Conservation (phyloP, 2,329 filamentous ascomycete species). For the Nemania diffusa region DNA sequence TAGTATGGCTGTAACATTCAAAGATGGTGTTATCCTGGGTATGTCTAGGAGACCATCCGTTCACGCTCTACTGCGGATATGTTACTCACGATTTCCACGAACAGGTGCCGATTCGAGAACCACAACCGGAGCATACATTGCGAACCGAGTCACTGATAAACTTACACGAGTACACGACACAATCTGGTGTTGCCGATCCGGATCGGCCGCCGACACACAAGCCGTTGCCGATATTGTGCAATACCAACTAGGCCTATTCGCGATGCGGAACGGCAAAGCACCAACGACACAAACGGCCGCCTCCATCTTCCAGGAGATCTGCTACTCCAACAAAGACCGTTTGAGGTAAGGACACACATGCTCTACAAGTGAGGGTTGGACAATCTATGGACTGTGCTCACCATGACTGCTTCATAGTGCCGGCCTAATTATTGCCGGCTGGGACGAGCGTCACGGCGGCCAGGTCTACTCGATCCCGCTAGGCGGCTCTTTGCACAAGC, state of each 20-base stretch:
- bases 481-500: conserved; percentile 97
- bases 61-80: neutral
- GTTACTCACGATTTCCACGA: conserved; percentile 30
- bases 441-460: conserved; percentile 92
- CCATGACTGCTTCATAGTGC: conserved; percentile 67
- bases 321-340: conserved; percentile 96
- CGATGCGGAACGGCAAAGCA: conserved; percentile 86
- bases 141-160: conserved; percentile 99
- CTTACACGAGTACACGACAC: conserved; percentile 98
- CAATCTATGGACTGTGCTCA: conserved; percentile 16
- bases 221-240: conserved; percentile 98
- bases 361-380: neutral
- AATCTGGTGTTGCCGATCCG: conserved; percentile 99
- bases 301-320: conserved; percentile 96
- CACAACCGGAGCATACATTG: conserved; percentile 97
- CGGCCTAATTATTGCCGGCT: conserved; percentile 98
- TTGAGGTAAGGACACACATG: conserved; percentile 72
- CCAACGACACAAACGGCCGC: conserved; percentile 96
- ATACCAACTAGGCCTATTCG: conserved; percentile 93
- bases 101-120: conserved; percentile 93
- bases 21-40: conserved; percentile 95
- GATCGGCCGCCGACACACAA: conserved; percentile 96
- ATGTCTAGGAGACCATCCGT: conserved; percentile 43
- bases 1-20: conserved; percentile 99
- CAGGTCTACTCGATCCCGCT: conserved; percentile 98